Percentiles rank a stretch among this genome's conserved stretches.
Conservation (phyloP, 148 eudicot species). For the Chenopodium formosanum region DNA sequence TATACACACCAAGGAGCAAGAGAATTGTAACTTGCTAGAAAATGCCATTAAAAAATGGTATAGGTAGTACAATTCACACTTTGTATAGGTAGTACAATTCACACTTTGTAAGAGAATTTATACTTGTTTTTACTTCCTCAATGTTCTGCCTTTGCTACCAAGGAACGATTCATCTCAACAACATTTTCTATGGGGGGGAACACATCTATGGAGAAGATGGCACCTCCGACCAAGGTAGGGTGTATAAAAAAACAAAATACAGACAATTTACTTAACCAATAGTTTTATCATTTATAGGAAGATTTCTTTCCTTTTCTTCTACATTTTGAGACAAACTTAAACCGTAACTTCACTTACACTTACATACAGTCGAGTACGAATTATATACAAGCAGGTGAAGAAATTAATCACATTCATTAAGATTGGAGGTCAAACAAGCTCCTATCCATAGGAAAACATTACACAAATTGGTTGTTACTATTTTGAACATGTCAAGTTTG, state of each 20-base stretch:
- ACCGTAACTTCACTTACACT: neutral
- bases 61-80: neutral
- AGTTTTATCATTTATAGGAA: neutral
- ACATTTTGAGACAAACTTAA: neutral
- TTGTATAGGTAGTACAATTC: neutral
- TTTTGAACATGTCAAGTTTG: neutral
- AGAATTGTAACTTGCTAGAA: neutral
- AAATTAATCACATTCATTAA: neutral
- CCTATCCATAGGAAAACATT: neutral
- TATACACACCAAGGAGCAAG: neutral
- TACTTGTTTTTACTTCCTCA: neutral
- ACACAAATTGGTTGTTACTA: neutral
- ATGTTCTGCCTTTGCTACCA: neutral
- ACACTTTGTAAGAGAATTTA: neutral
- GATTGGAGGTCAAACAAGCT: neutral
- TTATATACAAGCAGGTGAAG: neutral
- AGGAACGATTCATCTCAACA: neutral
- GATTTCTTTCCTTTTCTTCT: neutral
- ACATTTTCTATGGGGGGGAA: neutral
- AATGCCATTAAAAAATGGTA: neutral
- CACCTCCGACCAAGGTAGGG: neutral
- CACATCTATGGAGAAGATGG: neutral
- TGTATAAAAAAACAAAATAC: neutral
- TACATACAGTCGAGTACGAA: neutral
- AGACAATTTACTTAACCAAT: neutral